phyloP scores from a whole-genome alignment of 176 grass and related monocot genomes.

The Triticum turgidum region DNA sequence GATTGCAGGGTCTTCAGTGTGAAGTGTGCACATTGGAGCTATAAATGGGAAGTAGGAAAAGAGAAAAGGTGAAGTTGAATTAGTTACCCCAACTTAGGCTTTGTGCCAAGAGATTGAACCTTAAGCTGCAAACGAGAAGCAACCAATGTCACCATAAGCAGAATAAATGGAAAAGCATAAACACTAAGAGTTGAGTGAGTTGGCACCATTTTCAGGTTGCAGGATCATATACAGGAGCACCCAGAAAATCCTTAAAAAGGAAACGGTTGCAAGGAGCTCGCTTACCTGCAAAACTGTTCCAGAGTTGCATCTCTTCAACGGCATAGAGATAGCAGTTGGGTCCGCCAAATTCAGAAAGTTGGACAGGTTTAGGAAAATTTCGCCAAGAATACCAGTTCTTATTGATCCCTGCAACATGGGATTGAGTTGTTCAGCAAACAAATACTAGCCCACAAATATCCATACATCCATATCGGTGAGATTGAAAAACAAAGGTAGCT shows the following conservation, averaged over 20 bases:
- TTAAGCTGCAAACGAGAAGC: constrained; percentile 64
- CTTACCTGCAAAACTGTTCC: constrained; percentile 81
- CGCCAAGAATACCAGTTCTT: constrained; percentile 82
- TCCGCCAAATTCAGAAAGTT: constrained; percentile 76
- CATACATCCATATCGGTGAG: neutral
- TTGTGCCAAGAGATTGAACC: constrained; percentile 75
- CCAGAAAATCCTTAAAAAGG: neutral
- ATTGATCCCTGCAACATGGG: constrained; percentile 63
- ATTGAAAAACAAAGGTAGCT: neutral
- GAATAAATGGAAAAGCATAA: neutral
- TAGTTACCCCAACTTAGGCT: constrained; percentile 67
- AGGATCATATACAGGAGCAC: neutral
- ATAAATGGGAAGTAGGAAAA: neutral
- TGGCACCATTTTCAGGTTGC: neutral
- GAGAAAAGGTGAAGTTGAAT: neutral
- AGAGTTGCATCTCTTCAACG: constrained; percentile 75
- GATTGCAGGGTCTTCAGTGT: constrained; percentile 6
- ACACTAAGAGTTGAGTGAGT: neutral
- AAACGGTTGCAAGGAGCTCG: neutral
- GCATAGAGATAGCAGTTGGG: constrained; percentile 66
- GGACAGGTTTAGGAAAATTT: constrained; percentile 73
- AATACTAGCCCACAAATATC: neutral
- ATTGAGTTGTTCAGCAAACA: neutral
- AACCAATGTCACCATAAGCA: constrained; percentile 10
- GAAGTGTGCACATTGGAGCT: neutral